phyloP scores from a whole-genome alignment of 1,139 yeast genomes.

The Pichia cactophila region DNA sequence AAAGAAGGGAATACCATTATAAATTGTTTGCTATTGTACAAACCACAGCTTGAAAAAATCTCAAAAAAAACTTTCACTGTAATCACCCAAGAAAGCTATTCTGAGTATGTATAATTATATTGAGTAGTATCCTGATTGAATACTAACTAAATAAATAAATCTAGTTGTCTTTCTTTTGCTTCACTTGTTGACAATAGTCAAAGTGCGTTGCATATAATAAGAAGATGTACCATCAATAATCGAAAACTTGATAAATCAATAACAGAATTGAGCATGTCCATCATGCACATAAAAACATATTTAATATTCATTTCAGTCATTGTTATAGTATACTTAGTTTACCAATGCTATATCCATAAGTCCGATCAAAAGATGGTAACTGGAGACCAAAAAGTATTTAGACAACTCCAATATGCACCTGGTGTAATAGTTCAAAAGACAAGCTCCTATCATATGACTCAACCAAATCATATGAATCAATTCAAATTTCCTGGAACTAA shows the following conservation, averaged over 20 bases:
- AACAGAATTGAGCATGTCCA: not conserved
- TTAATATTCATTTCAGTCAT: not conserved
- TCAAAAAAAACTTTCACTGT: constrained; percentile 1
- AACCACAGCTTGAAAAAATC: constrained; percentile 1
- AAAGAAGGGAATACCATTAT: not conserved
- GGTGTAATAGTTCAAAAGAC: not conserved
- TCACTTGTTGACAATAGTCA: constrained; percentile 1
- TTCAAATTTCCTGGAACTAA: not conserved
- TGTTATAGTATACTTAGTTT: not conserved
- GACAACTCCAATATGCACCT: not conserved
- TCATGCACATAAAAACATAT: not conserved
- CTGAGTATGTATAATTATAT: constrained; percentile 5
- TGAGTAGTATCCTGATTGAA: not conserved
- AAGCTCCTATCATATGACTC: not conserved
- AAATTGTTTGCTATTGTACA: constrained; percentile 4
- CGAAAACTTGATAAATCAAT: constrained; percentile 2
- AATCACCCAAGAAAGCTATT: constrained; percentile 2
- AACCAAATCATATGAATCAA: not conserved
- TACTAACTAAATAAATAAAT: constrained; percentile 1
- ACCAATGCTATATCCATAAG: not conserved
- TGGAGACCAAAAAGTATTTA: not conserved
- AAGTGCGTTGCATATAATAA: constrained; percentile 1
- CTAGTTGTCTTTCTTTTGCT: constrained; percentile 8
- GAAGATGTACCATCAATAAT: constrained; percentile 3
- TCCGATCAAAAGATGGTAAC: not conserved